Percentiles rank a stretch among this genome's conserved stretches.
phyloP scores from a whole-genome alignment of 257 asterid species.

The Penstemon eatonii region DNA sequence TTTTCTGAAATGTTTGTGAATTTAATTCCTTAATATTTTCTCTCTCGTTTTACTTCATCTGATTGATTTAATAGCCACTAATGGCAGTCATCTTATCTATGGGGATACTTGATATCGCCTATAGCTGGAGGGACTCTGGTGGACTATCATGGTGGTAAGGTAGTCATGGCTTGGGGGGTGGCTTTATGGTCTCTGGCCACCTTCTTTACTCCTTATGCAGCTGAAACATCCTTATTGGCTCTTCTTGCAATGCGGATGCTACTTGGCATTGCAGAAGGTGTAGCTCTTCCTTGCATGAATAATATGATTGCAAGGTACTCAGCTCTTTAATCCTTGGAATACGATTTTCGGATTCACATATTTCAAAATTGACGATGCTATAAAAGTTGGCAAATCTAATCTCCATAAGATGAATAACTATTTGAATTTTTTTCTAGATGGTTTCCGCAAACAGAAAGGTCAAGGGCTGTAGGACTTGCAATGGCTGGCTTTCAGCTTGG shows the following conservation, averaged over 20 bases:
- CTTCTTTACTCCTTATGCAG: slow-evolving; percentile 96
- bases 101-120: slow-evolving; percentile 99
- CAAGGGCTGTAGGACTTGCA: slow-evolving; percentile 99
- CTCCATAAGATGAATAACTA: slow-evolving; percentile 2
- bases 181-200: slow-evolving; percentile 96
- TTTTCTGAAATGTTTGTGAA: slow-evolving; percentile 5
- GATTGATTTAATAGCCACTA: slow-evolving; percentile 49
- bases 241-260: slow-evolving; percentile 79
- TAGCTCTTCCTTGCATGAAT: slow-evolving; percentile 99
- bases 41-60: slow-evolving; percentile 33
- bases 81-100: slow-evolving; percentile 98
- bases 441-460: slow-evolving; percentile 93
- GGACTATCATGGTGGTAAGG: slow-evolving; percentile 86
- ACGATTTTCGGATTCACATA: slow-evolving; percentile 3
- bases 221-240: slow-evolving; percentile 65
- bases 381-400: slow-evolving; percentile 18
- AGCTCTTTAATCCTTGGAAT: not conserved
- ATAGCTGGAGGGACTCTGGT: slow-evolving; percentile 95
- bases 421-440: slow-evolving; percentile 51
- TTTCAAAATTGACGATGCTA: not conserved
- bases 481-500: slow-evolving; percentile 99
- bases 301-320: slow-evolving; percentile 86
- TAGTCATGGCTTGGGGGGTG: slow-evolving; percentile 98
- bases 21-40: slow-evolving; percentile 15
- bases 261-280: slow-evolving; percentile 97